Conservation (phyloP, 225 moss, liverwort and hornwort genomes). For the Bryoerythrophyllum caledonicum region DNA sequence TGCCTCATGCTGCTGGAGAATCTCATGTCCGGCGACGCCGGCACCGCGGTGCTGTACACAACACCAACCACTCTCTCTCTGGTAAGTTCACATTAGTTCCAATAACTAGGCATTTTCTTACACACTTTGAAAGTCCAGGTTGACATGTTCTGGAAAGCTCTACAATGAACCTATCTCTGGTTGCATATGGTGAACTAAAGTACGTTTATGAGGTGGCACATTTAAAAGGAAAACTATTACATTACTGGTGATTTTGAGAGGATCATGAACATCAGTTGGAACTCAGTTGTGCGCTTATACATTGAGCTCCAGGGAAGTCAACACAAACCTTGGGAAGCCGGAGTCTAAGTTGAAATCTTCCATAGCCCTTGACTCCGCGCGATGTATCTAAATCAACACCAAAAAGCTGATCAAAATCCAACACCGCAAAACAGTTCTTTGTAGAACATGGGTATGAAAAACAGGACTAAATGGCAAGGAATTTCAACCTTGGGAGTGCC, state of each 20-base stretch:
- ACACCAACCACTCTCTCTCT: constrained; percentile 13
- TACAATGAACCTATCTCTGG: no score
- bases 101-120: no score
- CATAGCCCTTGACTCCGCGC: constrained; percentile 50
- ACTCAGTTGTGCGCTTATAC: neutral
- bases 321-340: constrained; percentile 54
- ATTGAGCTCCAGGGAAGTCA: neutral
- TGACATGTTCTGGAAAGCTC: no score
- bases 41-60: constrained; percentile 21
- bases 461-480: constrained; percentile 5
- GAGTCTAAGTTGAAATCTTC: constrained; percentile 67
- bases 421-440: neutral
- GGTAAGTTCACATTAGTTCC: constrained; percentile 23
- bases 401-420: constrained; percentile 14
- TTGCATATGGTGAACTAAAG: no score
- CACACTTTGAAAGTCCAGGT: no score
- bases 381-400: constrained; percentile 33
- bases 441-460: neutral
- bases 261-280: no score
- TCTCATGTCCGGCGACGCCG: constrained; percentile 52
- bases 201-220: no score
- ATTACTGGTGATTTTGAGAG: no score
- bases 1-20: constrained; percentile 46
- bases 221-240: no score
- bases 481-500: constrained; percentile 54